Evolutionary conservation across 179 eudicot genomes (phyloP).

Genomic region (Carnegiea gigantea): DNA sequence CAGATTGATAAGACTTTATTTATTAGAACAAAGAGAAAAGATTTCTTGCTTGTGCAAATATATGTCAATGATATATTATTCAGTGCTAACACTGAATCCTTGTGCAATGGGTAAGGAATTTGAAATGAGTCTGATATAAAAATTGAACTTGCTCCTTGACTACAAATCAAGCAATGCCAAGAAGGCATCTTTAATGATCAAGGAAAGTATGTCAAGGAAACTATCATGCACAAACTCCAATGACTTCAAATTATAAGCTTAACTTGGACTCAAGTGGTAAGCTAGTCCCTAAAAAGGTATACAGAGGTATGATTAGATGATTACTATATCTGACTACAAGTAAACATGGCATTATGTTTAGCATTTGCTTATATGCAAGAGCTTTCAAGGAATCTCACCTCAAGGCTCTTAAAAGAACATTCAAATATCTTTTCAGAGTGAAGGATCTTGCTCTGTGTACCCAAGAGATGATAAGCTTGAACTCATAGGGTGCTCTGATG

Average conservation of each 20-base stretch:
- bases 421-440: too few species aligned
- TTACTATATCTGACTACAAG: background rate
- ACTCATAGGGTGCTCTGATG: background rate
- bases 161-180: slow-evolving; percentile 13
- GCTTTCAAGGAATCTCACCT: background rate
- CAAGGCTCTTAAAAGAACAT: background rate
- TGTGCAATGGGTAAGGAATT: too few species aligned
- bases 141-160: background rate
- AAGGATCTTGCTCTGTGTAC: background rate
- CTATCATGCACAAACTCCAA: background rate
- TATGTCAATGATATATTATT: slow-evolving; percentile 13
- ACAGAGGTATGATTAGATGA: background rate
- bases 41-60: background rate
- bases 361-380: too few species aligned
- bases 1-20: slow-evolving; percentile 5
- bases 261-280: background rate
- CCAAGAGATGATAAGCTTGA: background rate
- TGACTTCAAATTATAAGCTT: background rate
- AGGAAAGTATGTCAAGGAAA: background rate
- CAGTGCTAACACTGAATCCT: too few species aligned
- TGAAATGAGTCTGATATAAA: too few species aligned
- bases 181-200: background rate
- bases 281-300: too few species aligned
- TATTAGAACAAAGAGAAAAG: background rate
- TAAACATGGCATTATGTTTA: background rate